Conservation (phyloP, 176 grass and related monocot genomes). For the Eleusine indica region DNA sequence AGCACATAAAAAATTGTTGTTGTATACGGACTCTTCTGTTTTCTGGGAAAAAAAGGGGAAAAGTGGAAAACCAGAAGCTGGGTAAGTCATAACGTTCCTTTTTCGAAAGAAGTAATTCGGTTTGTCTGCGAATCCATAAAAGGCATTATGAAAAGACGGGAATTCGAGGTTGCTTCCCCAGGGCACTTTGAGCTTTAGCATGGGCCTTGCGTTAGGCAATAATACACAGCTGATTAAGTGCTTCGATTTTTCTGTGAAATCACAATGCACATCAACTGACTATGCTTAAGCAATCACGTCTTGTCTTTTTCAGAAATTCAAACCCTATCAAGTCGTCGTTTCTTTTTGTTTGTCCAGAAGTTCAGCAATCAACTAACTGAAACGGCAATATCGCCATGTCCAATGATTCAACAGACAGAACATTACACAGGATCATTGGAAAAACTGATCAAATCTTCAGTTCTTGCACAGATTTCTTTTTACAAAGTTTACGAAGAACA, state of each 20-base stretch:
- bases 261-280: too few relatives aligned
- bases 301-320: too few relatives aligned
- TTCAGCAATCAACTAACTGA: too few relatives aligned
- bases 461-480: too few relatives aligned
- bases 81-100: neutral
- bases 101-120: neutral
- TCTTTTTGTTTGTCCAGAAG: too few relatives aligned
- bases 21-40: neutral
- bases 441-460: too few relatives aligned
- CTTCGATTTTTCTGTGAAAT: neutral
- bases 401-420: too few relatives aligned
- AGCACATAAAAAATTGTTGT: neutral
- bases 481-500: too few relatives aligned
- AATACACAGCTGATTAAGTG: neutral
- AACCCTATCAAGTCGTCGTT: too few relatives aligned
- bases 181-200: constrained; percentile 12
- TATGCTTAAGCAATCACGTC: too few relatives aligned
- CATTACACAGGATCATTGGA: too few relatives aligned
- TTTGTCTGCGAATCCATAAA: constrained; percentile 7
- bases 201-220: neutral
- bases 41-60: neutral
- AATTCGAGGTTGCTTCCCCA: constrained; percentile 28
- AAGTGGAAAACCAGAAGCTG: neutral
- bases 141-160: neutral
- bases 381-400: too few relatives aligned